Base-by-base conservation (phyloP, 768 basidiomycete species). In the Lenzites betulinus region DNA sequence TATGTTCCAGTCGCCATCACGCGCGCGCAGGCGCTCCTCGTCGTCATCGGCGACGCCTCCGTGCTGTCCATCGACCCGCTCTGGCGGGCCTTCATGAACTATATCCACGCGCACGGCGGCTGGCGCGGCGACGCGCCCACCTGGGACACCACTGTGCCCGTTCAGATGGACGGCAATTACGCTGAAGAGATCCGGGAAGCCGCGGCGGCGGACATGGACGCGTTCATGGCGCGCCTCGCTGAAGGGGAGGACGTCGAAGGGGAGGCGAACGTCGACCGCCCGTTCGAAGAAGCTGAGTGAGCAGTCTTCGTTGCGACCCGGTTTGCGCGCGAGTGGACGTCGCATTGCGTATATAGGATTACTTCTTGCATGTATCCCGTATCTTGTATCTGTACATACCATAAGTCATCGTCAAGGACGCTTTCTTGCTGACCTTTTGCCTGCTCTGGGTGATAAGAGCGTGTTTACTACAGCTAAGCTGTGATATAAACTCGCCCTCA, bases 81-180 rank as follows among this genome's bases (percentile, higher is more conserved):
- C 1, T 88, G 87, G 87, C 75, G 83, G 9, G 67, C 69, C 0
- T 87, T 89, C 77, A 67, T 89, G 58, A 85, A 85, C 68, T 84
- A 81, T 63, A 75, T 87, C 23, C 70, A 82, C 61, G 39, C 54
- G 13, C 70, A 75, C 51, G 77, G 80, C 1, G 87, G 87, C 0
- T 86, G 83, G 83, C 78, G 60, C 22, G 87, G 86, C 18, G 70
- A 71, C 43, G 55, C 51, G 33, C 69, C 70, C 1, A 53, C 46
- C 0, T 73, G 71, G 71, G 65, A 73, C 62, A 78, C 82, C 0
- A 59, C 59, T 0, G 76, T 70, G 5, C 66, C 75, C 7, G 75
- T 82, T 1, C 65, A 74, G 20, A 72, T 72, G 52, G 69, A 67
- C 13, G 81, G 75, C 4, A 75, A 72, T 7, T 83, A 83, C 54